Evolutionary conservation across 257 asterid species (phyloP).

Genomic region (Ilex asprella): DNA sequence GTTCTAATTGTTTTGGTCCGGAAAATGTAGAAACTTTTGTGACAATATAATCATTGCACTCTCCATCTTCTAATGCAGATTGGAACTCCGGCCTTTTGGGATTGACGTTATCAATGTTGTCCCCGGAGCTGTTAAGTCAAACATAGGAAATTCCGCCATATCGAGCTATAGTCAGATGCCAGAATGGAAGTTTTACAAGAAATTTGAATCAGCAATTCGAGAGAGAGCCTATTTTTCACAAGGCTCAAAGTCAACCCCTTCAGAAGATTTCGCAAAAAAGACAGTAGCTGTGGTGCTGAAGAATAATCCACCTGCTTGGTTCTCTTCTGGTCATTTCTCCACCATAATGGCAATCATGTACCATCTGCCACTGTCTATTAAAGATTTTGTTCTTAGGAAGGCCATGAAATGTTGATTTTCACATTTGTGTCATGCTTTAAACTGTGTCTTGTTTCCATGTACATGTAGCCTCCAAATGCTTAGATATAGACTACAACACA

Average conservation of each 20-base stretch:
- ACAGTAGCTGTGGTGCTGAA: conserved; percentile 62
- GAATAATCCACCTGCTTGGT: conserved; percentile 71
- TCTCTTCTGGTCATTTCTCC: conserved; percentile 60
- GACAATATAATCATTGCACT: background rate
- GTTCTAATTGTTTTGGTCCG: too few relatives aligned
- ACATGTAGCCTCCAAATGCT: too few relatives aligned
- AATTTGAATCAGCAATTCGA: conserved; percentile 53
- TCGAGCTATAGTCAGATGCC: conserved; percentile 58
- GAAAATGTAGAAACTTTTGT: too few relatives aligned
- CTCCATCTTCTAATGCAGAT: conserved; percentile 11
- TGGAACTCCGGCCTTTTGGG: conserved; percentile 44
- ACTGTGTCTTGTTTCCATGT: too few relatives aligned
- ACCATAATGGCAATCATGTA: conserved; percentile 39
- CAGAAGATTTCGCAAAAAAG: conserved; percentile 77
- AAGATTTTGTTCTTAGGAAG: conserved; percentile 55
- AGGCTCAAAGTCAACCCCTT: conserved; percentile 53
- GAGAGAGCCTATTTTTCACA: conserved; percentile 66
- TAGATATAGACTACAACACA: too few relatives aligned
- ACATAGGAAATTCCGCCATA: conserved; percentile 60
- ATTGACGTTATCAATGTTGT: conserved; percentile 67
- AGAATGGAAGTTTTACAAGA: conserved; percentile 83
- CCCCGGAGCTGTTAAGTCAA: conserved; percentile 82
- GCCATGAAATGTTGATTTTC: conserved; percentile 32
- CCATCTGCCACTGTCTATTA: conserved; percentile 52
- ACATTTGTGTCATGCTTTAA: background rate